A percentile compares a stretch with the other conserved stretches of the same genome.
phyloP scores from a whole-genome alignment of 306 rosid species.

The Quercus ilex region DNA sequence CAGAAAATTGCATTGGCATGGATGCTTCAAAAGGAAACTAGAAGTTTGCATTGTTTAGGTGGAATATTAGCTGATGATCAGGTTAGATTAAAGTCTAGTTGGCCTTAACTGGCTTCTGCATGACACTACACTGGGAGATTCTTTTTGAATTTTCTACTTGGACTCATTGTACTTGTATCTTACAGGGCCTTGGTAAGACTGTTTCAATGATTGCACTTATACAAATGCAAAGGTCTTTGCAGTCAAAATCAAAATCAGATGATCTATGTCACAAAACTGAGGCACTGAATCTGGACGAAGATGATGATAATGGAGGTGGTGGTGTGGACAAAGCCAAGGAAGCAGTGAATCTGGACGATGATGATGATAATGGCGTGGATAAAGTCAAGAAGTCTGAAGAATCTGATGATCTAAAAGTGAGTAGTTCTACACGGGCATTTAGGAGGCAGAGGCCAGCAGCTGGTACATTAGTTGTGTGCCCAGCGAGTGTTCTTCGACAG shows the following conservation, averaged over 20 bases:
- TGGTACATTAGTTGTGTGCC: slow-evolving; percentile 96
- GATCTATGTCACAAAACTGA: slow-evolving; percentile 55
- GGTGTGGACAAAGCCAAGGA: slow-evolving; percentile 47
- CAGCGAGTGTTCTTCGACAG: slow-evolving; percentile 95
- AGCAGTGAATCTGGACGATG: slow-evolving; percentile 89
- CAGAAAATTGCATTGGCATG: slow-evolving; percentile 97
- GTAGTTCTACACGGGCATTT: slow-evolving; percentile 45
- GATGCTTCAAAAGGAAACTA: slow-evolving; percentile 95
- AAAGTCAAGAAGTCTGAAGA: slow-evolving; percentile 41
- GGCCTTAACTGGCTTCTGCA: slow-evolving; percentile 11
- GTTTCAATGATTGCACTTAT: slow-evolving; percentile 90
- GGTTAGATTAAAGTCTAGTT: slow-evolving; percentile 37
- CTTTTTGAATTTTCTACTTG: slow-evolving; percentile 8
- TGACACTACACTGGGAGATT: slow-evolving; percentile 2
- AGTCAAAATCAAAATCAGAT: slow-evolving; percentile 60
- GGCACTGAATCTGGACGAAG: slow-evolving; percentile 89
- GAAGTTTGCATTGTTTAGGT: slow-evolving; percentile 93
- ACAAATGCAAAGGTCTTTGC: slow-evolving; percentile 66
- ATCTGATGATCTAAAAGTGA: slow-evolving; percentile 44
- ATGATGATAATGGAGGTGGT: slow-evolving; percentile 50
- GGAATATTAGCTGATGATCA: slow-evolving; percentile 99
- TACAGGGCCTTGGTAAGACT: slow-evolving; percentile 99
- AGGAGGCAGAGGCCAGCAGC: slow-evolving; percentile 90
- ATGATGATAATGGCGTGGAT: slow-evolving; percentile 54
- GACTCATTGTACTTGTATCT: slow-evolving; percentile 25